Base-by-base conservation (phyloP, 2,329 filamentous ascomycete species). In the Nemania bipapillata region DNA sequence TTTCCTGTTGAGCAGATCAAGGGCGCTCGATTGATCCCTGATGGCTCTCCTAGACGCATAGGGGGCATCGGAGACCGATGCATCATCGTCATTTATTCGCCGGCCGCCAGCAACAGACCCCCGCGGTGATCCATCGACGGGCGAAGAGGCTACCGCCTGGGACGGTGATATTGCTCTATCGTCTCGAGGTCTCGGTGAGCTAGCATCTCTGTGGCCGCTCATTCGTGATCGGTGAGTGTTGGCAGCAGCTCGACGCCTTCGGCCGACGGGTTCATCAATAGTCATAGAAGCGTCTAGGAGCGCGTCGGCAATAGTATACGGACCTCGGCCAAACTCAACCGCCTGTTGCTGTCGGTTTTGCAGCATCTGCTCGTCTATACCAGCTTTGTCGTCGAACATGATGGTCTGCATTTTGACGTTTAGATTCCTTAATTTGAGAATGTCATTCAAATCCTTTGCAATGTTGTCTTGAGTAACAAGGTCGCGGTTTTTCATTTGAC, bases 221-320 rank as follows among this genome's bases (percentile, higher is more conserved):
- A 84, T 77, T 28, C 85, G 81, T 28, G 83, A 80, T 65, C 80
- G 83, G 71, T 87, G 86, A 12, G 74, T 82, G 69, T 87, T 87
- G n/a, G 83, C 75, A 0, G 85, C 84, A 15, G 84, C 83, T 32
- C 84, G 83, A 61, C 83, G 84, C 71, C 84, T 84, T 76, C 84
- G 86, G 2, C 87, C 82, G 7, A 87, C 80, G 0, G 89, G 83
- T 71, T 91, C 90, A 75, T 95, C 91, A 70, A 96, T 93, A 0
- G 92, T 94, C 82, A 93, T 94, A 0, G 94, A 96, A 6, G 96
- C 96, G 79, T 98, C 96, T 32, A 97, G 84, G 17, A 98, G 84
- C 5, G 96, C 96, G 80, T 98, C 95, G 3, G 92, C 89, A 72
- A 98, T 96, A 0, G 94, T 97, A 73, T 93, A 92, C 4, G 89